phyloP scores from a whole-genome alignment of 2,329 filamentous ascomycete species.

The Arthroderma sp. region DNA sequence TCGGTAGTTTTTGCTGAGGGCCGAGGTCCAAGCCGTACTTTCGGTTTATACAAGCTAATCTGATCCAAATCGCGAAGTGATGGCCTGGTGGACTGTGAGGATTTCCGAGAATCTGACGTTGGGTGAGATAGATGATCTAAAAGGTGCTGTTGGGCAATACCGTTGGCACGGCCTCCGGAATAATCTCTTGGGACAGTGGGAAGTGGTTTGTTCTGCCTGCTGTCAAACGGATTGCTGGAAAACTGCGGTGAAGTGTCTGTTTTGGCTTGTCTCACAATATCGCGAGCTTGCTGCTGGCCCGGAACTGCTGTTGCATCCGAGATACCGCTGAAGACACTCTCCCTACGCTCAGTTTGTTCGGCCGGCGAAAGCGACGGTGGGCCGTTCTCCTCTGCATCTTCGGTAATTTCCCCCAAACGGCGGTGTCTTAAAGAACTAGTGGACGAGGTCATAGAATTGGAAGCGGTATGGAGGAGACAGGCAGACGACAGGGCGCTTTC shows the following conservation, averaged over 20 bases:
- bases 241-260: conserved; percentile 6
- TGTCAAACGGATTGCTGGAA: conserved; percentile 1
- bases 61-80: conserved; percentile 33
- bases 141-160: conserved; percentile 16
- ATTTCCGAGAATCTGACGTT: conserved; percentile 24
- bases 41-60: conserved; percentile 35
- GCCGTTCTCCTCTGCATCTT: conserved; percentile 71
- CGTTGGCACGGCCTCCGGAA: conserved; percentile 11
- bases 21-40: conserved; percentile 78
- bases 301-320: conserved; percentile 13
- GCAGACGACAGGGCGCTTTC: conserved; percentile 79
- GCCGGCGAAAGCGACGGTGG: conserved; percentile 29
- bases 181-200: conserved; percentile 11
- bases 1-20: conserved; percentile 54
- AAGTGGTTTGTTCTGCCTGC: conserved; percentile 6
- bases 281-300: conserved; percentile 1
- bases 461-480: conserved; percentile 78
- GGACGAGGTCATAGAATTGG: conserved; percentile 73
- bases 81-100: conserved; percentile 31
- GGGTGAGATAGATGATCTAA: conserved; percentile 25
- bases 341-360: conserved; percentile 8
- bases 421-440: conserved; percentile 64
- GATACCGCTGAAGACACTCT: conserved; percentile 13
- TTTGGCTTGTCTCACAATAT: not conserved
- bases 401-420: conserved; percentile 82